These are phyloP conservation scores for Hibiscus trionum DNA, from an alignment of 345 rosid species.

Conservation along the genomic window DNA sequence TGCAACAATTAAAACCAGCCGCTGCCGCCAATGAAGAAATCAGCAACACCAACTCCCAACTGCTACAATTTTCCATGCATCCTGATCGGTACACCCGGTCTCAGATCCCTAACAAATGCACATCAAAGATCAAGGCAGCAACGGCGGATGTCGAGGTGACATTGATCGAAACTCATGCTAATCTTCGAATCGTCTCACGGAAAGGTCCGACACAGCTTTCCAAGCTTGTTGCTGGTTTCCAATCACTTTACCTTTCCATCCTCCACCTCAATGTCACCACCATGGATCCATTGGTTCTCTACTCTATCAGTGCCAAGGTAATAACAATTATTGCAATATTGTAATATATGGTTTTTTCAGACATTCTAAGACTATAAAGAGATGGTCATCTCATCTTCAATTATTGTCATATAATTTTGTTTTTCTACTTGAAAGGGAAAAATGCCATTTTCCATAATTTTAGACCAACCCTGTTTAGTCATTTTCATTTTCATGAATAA, in stretches of 20 bases:
- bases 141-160: slow-evolving; percentile 76
- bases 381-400: neutral
- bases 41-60: neutral
- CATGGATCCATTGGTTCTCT: slow-evolving; percentile 45
- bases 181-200: slow-evolving; percentile 58
- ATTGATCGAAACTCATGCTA: slow-evolving; percentile 80
- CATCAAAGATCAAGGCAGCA: slow-evolving; percentile 38
- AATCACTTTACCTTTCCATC: slow-evolving; percentile 54
- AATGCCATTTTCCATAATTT: slow-evolving; percentile 2
- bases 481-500: neutral
- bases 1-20: slow-evolving; percentile 9
- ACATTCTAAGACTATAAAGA: neutral
- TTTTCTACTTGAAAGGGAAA: neutral
- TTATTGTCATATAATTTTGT: slow-evolving; percentile 3
- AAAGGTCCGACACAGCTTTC: slow-evolving; percentile 47
- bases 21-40: neutral
- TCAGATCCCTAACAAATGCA: slow-evolving; percentile 39
- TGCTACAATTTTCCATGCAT: slow-evolving; percentile 34
- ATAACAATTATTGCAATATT: neutral
- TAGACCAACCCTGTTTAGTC: neutral
- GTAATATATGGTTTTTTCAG: neutral
- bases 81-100: slow-evolving; percentile 45
- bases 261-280: slow-evolving; percentile 73
- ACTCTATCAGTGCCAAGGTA: slow-evolving; percentile 85
- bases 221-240: slow-evolving; percentile 51